Percentiles rank a stretch among this genome's conserved stretches.
Conservation (phyloP, 2,329 filamentous ascomycete species). For the Pyricularia pennisetigena region DNA sequence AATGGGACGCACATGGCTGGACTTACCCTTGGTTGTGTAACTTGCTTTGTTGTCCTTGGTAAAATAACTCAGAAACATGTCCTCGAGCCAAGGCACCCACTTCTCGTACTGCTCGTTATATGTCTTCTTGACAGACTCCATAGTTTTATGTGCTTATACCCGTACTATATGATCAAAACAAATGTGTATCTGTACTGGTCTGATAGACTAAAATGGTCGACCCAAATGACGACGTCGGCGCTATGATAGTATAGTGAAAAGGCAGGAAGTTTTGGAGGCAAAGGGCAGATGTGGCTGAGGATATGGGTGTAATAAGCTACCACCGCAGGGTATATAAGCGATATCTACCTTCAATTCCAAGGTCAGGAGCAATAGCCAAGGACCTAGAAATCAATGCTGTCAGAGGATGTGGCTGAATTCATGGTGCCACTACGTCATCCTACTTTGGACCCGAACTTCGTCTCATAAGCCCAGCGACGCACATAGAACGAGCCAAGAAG, state of each 20-base stretch:
- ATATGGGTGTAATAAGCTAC: not conserved
- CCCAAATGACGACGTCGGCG: too few relatives aligned
- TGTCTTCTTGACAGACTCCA: slow-evolving; percentile 50
- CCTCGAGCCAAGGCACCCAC: slow-evolving; percentile 71
- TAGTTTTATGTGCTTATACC: slow-evolving; percentile 9
- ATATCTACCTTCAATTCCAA: not conserved
- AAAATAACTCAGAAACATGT: slow-evolving; percentile 62
- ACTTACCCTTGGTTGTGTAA: slow-evolving; percentile 56
- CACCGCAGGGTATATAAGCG: not conserved
- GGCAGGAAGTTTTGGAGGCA: not conserved
- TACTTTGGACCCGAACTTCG: not conserved
- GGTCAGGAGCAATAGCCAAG: too few relatives aligned
- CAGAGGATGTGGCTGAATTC: not conserved
- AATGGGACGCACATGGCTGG: too few relatives aligned
- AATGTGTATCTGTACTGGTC: too few relatives aligned
- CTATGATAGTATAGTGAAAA: not conserved
- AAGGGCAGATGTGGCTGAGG: not conserved
- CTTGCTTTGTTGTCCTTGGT: slow-evolving; percentile 69
- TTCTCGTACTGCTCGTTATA: slow-evolving; percentile 65
- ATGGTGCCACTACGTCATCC: not conserved
- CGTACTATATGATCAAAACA: too few relatives aligned
- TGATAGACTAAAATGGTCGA: too few relatives aligned
- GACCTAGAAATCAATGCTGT: not conserved
- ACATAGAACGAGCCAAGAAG: not conserved
- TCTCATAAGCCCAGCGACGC: not conserved